Conservation (phyloP, 2,329 filamentous ascomycete genomes). For the Fusarium sp. region DNA sequence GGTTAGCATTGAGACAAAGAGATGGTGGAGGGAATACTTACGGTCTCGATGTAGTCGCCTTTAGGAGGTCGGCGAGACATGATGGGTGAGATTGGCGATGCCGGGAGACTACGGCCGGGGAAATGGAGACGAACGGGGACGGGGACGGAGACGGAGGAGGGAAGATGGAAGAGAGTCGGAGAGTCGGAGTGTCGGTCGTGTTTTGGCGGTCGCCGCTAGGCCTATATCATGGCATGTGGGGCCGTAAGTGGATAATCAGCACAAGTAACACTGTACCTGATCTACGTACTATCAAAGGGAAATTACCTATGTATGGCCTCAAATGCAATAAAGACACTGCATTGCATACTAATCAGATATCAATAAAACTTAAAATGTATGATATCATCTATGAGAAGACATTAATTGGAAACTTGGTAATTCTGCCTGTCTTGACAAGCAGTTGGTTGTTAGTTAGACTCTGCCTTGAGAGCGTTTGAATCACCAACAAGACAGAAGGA, state of each 20-base stretch:
- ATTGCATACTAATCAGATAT: neutral
- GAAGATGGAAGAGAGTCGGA: conserved; percentile 7
- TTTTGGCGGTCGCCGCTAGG: conserved; percentile 18
- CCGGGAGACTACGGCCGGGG: conserved; percentile 23
- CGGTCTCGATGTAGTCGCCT: conserved; percentile 97
- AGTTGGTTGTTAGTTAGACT: neutral
- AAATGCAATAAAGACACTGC: conserved; percentile 4
- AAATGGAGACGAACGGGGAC: neutral
- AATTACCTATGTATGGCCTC: conserved; percentile 2
- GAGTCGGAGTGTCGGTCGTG: conserved; percentile 28
- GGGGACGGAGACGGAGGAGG: conserved; percentile 4
- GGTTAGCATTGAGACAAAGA: neutral
- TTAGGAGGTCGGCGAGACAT: conserved; percentile 84
- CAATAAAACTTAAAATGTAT: neutral
- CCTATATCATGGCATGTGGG: conserved; percentile 36
- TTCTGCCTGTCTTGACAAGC: neutral
- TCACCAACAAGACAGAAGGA: neutral
- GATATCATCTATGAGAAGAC: neutral
- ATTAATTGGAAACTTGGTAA: neutral
- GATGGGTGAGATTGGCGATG: conserved; percentile 42
- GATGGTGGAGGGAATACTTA: conserved; percentile 53
- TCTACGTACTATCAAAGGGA: neutral
- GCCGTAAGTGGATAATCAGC: conserved; percentile 12
- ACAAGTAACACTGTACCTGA: neutral
- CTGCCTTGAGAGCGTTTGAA: neutral